Evolutionary conservation across 805 yeast genomes (phyloP), one percentile per base, ranked within the genome.

Genomic region (Sungouiella thailandica): DNA sequence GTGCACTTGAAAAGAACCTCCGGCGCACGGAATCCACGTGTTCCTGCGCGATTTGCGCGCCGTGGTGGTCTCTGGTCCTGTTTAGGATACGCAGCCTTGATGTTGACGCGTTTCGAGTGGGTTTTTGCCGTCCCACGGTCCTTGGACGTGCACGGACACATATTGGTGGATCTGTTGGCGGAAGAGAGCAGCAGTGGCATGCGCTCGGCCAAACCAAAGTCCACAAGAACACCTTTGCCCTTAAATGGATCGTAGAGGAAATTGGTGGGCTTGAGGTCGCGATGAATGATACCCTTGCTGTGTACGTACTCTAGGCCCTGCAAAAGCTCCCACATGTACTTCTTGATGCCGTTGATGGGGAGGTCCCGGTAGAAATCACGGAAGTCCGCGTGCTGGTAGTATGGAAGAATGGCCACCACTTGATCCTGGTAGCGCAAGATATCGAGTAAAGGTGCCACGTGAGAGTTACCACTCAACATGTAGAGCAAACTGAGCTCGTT

Each of bases 21-120:
- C 0, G 96, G 96, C 0, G 97, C 96, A 46, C 97, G 70, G 52
- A 88, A 88, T 0, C 97, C 97, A 47, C 97, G 70, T 1, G 97
- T 88, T 7, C 97, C 97, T 12, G 98, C 98, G 48, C 98, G 78
- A 51, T 93, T 93, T 0, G 97, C 97, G 37, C 98, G 72, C 49
- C 95, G 72, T 2, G 93, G 85, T 0, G 94, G 83, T 47, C 97
- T 70, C 31, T 76, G 76, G 61, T 93, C 98, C 48, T 84, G 85
- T 53, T 86, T 87, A 7, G 88, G 83, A 52, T 84, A 87, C 2
- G 96, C 58, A 2, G 70, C 69, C 46, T 68, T 61, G 23, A 67
- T 44, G 30, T 54, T 53, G 30, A 52, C 45, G 2, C 58, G 43
- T 32, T 54, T 54, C 19, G 47, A 40, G 20, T 49, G 46, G 3